Percentiles rank a stretch among this genome's conserved stretches.
phyloP scores from a whole-genome alignment of 495 filamentous ascomycete genomes.

The Oleoguttula mirabilis region DNA sequence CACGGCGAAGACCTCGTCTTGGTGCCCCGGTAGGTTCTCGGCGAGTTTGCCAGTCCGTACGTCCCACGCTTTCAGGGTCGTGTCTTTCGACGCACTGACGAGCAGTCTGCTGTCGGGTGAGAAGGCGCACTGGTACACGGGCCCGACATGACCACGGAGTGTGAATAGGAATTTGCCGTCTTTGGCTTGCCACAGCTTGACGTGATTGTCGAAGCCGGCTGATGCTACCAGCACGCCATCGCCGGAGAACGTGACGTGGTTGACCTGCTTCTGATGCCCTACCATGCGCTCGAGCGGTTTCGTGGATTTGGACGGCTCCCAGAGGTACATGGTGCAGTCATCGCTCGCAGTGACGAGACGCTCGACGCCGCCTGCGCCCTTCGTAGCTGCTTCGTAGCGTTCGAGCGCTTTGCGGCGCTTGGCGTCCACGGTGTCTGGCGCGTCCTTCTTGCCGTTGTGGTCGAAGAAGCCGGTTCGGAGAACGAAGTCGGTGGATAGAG shows the following conservation, averaged over 20 bases:
- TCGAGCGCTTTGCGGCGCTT: constrained; percentile 65
- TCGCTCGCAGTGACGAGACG: constrained; percentile 82
- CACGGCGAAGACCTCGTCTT: constrained; percentile 88
- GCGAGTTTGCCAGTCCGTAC: constrained; percentile 69
- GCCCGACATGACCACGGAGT: constrained; percentile 81
- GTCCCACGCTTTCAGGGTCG: constrained; percentile 91
- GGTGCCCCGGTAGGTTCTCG: constrained; percentile 82
- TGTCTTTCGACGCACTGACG: constrained; percentile 80
- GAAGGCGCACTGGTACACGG: constrained; percentile 84
- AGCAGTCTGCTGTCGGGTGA: constrained; percentile 77
- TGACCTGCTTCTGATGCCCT: constrained; percentile 93
- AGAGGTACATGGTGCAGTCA: constrained; percentile 94
- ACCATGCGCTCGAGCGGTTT: constrained; percentile 81
- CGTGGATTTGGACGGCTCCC: constrained; percentile 67
- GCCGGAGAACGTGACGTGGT: constrained; percentile 87
- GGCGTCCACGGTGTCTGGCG: constrained; percentile 55
- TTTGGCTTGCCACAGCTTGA: constrained; percentile 71
- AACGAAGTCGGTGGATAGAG: constrained; percentile 86
- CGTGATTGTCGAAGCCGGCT: constrained; percentile 81
- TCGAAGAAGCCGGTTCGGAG: constrained; percentile 80
- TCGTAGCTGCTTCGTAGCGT: constrained; percentile 77
- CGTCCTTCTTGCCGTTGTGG: constrained; percentile 49
- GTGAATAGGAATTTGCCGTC: constrained; percentile 74
- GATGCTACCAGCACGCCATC: constrained; percentile 78
- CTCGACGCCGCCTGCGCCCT: constrained; percentile 68